Base-by-base conservation (phyloP, 2,329 filamentous ascomycete genomes). In the Myriangium duriaei region DNA sequence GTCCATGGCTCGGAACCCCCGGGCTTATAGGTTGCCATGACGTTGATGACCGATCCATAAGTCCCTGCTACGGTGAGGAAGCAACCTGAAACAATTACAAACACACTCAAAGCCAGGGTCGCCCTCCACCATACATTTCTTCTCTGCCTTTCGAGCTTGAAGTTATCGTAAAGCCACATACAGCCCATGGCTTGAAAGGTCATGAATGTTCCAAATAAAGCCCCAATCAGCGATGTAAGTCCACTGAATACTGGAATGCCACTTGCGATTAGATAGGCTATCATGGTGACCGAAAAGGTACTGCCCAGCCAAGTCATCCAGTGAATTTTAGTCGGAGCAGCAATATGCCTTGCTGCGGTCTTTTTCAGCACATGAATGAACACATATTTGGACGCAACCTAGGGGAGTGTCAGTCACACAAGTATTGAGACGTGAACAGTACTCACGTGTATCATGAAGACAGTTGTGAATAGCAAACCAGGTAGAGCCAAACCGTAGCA, bases 111-210 rank as follows among this genome's bases (percentile, higher is more conserved):
- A 14, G 16, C 28, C 11, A 46, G 47, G 38, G 45, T 45, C 4
- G 44, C 13, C 13, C 38, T 41, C 48, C 48, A 51, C 17, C 29
- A 30, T 16, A 26, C 6, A 28, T 42, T 45, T 11, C 44, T 41
- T 6, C 50, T 24, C 4, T 17, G 33, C 17, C 45, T 49, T 5
- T 45, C 46, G 4, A 39, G 43, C 12, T 26, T 37, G 58, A 58
- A 64, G 40, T 65, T 59, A 43, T 65, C 60, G 34, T 62, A 62
- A 1, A 64, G 42, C 62, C 61, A 65, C 60, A 63, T 63, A 45
- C 50, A 53, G 7, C 59, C 61, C 51, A 57, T 56, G 2, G 55
- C 54, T 16, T 46, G 40, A 29, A 51, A 45, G 21, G 39, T 46
- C 16, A 53, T 46, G 15, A 47, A 36, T 1, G 47, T 48, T 11